A percentile compares a stretch with the other conserved stretches of the same genome.
phyloP scores from a whole-genome alignment of 345 rosid genomes.

The Leavenworthia alabamica region DNA sequence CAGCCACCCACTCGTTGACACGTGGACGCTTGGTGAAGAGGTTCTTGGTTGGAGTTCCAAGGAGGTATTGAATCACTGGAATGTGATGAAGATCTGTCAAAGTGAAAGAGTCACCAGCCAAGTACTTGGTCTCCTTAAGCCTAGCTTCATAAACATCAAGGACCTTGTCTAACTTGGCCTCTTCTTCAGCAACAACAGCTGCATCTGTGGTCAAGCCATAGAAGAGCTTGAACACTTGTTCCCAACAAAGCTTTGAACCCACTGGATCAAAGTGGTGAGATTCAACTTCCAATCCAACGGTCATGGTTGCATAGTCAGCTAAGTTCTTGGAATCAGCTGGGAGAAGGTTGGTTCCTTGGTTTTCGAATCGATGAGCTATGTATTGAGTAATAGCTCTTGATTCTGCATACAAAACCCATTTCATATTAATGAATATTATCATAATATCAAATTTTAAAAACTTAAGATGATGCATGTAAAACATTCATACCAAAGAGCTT shows the following conservation, averaged over 20 bases:
- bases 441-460: background rate
- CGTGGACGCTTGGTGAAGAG: conserved; percentile 41
- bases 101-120: conserved; percentile 58
- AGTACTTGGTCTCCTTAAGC: conserved; percentile 48
- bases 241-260: conserved; percentile 58
- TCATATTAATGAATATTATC: background rate
- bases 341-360: conserved; percentile 53
- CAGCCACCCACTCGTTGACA: conserved; percentile 48
- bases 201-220: conserved; percentile 45
- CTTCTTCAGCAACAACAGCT: conserved; percentile 48
- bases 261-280: conserved; percentile 55
- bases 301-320: conserved; percentile 21
- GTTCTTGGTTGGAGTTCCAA: conserved; percentile 41
- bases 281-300: conserved; percentile 66
- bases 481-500: conserved; percentile 55
- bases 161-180: conserved; percentile 43
- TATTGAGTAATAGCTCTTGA: conserved; percentile 79
- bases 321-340: conserved; percentile 27
- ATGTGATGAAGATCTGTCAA: conserved; percentile 73
- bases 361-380: conserved; percentile 40
- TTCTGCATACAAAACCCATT: conserved; percentile 37
- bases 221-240: conserved; percentile 38
- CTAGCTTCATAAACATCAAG: conserved; percentile 64
- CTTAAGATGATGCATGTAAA: background rate
- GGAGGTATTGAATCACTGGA: conserved; percentile 38